Base-by-base conservation (phyloP, 805 yeast species). In the Blastobotrys muscicola region DNA sequence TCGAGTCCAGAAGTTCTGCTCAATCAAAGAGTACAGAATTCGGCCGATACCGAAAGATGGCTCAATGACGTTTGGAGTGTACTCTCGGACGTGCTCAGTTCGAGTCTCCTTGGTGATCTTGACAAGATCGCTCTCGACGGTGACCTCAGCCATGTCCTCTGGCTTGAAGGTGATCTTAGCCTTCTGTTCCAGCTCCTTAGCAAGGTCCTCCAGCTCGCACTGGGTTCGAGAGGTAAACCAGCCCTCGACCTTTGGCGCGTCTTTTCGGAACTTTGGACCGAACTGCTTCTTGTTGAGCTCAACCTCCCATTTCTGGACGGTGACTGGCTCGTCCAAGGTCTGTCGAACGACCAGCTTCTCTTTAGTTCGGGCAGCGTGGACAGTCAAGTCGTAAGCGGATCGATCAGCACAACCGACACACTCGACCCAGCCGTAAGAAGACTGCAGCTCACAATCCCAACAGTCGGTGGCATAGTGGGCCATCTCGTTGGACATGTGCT, bases 351-450 rank as follows among this genome's bases (percentile, higher is more conserved):
- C 89, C 56, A 92, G 72, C 68, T 87, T 90, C 70, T 86, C 96
- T 67, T 86, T 86, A 46, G 98, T 92, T 68, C 85, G 84, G 45
- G 90, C 92, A 37, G 97, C 69, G 64, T 92, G 99, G 49, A 94
- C 98, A 39, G 90, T 76, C 66, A 92, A 77, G 70, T 92, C 99
- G 63, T 86, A 92, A 35, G 99, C 99, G 38, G 95, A 85, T 72
- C 99, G 80, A 70, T 92, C 99, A 52, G 99, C 99, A 72, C 97
- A 92, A 55, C 99, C 99, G 63, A 92, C 97, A 80, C 98, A 94
- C 72, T 92, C 99, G 57, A 92, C 85, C 99, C 99, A 92, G 57
- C 99, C 99, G 58, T 86, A 92, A 30, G 96, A 85, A 36, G 96
- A 81, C 56, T 84, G 80, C 58, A 92, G 74, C 72, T 92, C 99